Conservation (phyloP, 2,329 filamentous ascomycete genomes). For the Talaromyces sp. region DNA sequence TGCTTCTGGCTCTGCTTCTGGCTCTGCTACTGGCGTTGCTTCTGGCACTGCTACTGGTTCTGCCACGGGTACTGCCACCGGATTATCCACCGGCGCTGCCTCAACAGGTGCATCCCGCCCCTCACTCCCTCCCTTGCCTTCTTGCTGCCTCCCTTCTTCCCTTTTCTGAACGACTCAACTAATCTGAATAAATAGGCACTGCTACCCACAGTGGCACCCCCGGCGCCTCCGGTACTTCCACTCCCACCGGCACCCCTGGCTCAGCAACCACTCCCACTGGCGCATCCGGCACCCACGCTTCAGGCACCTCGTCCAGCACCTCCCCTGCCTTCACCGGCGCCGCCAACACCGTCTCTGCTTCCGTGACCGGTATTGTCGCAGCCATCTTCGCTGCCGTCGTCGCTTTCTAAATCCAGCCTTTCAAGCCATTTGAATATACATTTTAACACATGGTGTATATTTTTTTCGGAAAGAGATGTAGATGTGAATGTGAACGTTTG, state of each 20-base stretch:
- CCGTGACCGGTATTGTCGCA: slow-evolving; percentile 17
- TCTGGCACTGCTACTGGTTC: not conserved
- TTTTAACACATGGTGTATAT: not conserved
- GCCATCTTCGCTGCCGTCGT: slow-evolving; percentile 16
- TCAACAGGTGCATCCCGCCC: slow-evolving; percentile 5
- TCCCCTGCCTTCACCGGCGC: slow-evolving; percentile 11
- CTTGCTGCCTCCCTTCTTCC: not conserved
- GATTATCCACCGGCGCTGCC: not conserved
- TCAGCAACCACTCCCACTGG: slow-evolving; percentile 3
- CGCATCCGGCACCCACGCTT: slow-evolving; percentile 25
- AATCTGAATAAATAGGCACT: not conserved
- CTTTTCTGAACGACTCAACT: not conserved
- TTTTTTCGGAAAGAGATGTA: not conserved
- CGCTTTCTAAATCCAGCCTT: slow-evolving; percentile 5
- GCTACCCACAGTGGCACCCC: slow-evolving; percentile 14
- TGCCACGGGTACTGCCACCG: not conserved
- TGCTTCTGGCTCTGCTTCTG: not conserved
- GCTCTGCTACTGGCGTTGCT: not conserved
- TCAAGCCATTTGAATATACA: not conserved
- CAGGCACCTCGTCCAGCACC: slow-evolving; percentile 19
- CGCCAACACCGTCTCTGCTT: slow-evolving; percentile 19
- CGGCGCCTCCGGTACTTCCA: not conserved
- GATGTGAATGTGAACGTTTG: not conserved
- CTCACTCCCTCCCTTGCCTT: not conserved
- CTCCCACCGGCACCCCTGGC: slow-evolving; percentile 28